Evolutionary conservation across 139 green algal species (phyloP).

Genomic region (Pseudopediastrum boryanum): DNA sequence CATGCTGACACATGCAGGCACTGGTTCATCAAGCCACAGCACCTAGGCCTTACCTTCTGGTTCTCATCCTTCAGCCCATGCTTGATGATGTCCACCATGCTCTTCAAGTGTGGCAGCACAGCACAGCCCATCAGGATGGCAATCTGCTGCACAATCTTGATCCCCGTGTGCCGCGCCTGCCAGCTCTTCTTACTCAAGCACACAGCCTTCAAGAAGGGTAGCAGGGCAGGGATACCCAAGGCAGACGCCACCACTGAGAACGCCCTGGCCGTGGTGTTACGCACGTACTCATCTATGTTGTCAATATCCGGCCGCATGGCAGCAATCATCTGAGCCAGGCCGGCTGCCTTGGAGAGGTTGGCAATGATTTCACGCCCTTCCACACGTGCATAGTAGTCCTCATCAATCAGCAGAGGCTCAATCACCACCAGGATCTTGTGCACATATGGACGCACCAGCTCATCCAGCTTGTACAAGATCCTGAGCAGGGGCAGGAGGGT

Average conservation of each 20-base stretch:
- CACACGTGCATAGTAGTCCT: slow-evolving; percentile 99
- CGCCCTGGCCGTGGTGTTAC: slow-evolving; percentile 92
- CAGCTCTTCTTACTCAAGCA: slow-evolving; percentile 97
- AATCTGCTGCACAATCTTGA: slow-evolving; percentile 99
- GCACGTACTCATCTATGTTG: slow-evolving; percentile 99
- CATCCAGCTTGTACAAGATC: slow-evolving; percentile 98
- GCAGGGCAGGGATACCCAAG: slow-evolving; percentile 95
- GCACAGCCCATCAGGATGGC: slow-evolving; percentile 97
- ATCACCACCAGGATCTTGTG: slow-evolving; percentile 99
- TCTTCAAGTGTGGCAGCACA: slow-evolving; percentile 96
- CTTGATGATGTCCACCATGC: slow-evolving; percentile 97
- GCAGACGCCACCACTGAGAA: slow-evolving; percentile 90
- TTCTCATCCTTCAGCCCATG: slow-evolving; percentile 88
- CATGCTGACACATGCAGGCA: too few species aligned
- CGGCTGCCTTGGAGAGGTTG: slow-evolving; percentile 95
- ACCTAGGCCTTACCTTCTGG: slow-evolving; percentile 62
- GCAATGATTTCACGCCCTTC: slow-evolving; percentile 99
- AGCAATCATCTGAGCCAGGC: slow-evolving; percentile 96
- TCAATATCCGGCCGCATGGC: slow-evolving; percentile 99
- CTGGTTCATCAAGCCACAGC: too few species aligned
- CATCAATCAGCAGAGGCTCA: slow-evolving; percentile 98
- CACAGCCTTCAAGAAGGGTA: slow-evolving; percentile 99
- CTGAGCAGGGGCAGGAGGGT: slow-evolving; percentile 51
- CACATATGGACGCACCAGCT: slow-evolving; percentile 97
- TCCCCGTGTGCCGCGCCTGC: slow-evolving; percentile 97